Conservation (phyloP, 1,284 basidiomycete species). For the Termitomyces sp. region DNA sequence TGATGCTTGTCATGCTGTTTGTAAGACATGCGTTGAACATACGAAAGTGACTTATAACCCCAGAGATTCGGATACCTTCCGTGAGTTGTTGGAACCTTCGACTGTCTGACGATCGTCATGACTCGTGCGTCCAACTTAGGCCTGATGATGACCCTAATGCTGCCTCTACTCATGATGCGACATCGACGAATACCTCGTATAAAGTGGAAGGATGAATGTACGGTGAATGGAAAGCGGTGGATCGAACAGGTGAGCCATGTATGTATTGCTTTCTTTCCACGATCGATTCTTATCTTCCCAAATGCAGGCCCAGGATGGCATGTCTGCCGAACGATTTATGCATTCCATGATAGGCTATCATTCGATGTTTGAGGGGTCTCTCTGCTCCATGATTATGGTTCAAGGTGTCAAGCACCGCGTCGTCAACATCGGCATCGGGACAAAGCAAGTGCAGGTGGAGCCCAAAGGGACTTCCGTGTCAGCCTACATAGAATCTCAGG, state of each 20-base stretch:
- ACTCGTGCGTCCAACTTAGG: slow-evolving; percentile 33
- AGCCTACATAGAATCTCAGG: slow-evolving; percentile 63
- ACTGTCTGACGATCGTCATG: background rate
- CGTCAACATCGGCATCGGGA: slow-evolving; percentile 70
- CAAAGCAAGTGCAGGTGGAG: slow-evolving; percentile 59
- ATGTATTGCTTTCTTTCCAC: background rate
- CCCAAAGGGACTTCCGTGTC: slow-evolving; percentile 51
- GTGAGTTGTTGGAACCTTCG: slow-evolving; percentile 36
- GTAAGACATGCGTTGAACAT: slow-evolving; percentile 52
- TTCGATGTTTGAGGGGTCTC: slow-evolving; percentile 57
- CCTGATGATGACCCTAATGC: slow-evolving; percentile 61
- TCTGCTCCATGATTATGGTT: slow-evolving; percentile 78
- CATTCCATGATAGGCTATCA: slow-evolving; percentile 77
- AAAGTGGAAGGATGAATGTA: slow-evolving; percentile 63
- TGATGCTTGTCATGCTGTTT: slow-evolving; percentile 53
- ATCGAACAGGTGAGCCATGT: slow-evolving; percentile 61
- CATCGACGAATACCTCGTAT: slow-evolving; percentile 71
- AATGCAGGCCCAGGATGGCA: slow-evolving; percentile 41
- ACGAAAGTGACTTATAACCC: slow-evolving; percentile 48
- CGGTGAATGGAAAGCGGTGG: slow-evolving; percentile 67
- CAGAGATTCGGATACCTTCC: slow-evolving; percentile 53
- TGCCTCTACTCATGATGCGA: slow-evolving; percentile 81
- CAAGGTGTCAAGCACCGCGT: slow-evolving; percentile 70
- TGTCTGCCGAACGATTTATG: slow-evolving; percentile 56
- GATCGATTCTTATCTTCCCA: slow-evolving; percentile 1